These are phyloP conservation scores for Yarrowia galli DNA, from an alignment of 1,139 yeast genomes.

Conservation along the genomic window DNA sequence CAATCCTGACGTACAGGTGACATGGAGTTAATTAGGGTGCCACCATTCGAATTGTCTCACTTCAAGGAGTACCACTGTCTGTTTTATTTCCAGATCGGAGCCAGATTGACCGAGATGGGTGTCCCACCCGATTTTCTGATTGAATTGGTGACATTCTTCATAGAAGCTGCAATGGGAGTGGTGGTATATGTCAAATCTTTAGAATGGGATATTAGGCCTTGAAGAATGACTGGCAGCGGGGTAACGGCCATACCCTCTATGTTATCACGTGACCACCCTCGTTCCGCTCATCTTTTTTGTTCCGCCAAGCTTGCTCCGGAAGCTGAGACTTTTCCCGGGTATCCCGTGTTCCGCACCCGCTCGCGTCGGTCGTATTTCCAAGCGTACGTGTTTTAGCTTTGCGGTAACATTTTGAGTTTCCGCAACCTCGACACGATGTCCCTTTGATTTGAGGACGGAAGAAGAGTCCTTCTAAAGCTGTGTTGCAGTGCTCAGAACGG, in stretches of 20 bases:
- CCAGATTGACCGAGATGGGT: background rate
- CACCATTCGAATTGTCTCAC: background rate
- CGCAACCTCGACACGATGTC: background rate
- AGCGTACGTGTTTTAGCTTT: constrained; percentile 22
- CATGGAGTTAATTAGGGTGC: background rate
- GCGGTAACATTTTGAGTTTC: background rate
- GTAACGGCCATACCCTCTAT: no score
- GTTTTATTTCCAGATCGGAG: background rate
- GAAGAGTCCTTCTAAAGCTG: background rate
- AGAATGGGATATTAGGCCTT: no score
- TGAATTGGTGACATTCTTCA: constrained; percentile 3
- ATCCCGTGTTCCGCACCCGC: constrained; percentile 15
- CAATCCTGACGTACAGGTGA: no score
- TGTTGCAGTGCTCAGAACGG: background rate
- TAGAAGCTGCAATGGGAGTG: no score
- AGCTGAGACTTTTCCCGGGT: background rate
- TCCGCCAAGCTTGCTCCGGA: background rate
- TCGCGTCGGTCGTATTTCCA: constrained; percentile 20
- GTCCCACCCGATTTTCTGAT: background rate
- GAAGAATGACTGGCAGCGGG: background rate
- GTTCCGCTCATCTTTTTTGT: background rate
- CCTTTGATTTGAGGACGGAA: background rate
- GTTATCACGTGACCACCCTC: background rate
- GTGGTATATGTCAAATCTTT: no score
- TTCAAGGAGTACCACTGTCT: no score